Evolutionary conservation across 179 eudicot genomes (phyloP), one percentile per base, ranked within the genome.

Genomic region (Actinidia polygama): DNA sequence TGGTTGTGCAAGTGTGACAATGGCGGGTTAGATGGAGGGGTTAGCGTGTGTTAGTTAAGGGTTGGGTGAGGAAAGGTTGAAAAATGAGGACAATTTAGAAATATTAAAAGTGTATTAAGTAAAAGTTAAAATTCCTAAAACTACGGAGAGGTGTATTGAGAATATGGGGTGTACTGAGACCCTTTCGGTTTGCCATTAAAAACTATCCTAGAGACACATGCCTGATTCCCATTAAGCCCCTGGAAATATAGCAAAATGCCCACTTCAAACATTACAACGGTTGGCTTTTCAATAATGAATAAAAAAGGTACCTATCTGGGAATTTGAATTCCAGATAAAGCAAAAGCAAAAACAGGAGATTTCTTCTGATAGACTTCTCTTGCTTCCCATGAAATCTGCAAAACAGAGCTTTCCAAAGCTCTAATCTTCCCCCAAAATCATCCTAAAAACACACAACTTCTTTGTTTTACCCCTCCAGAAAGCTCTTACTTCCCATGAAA

Each of bases 241-340:
- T 9, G 47, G 8, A 18, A 44, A 44, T 44, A 23, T 23, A 14
- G 2, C 46, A 14, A 71, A 36, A 73, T 63, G 21, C n/a, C 64
- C 50, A 23, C 24, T 1, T 21, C 19, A 67, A 47, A 40, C 73
- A 62, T 61, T 30, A 49, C 73, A 84, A 84, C 86, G 86, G 86
- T 79, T 79, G 51, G 59, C 80, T 79, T 62, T 11, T 24, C 72
- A 73, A 64, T 7, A 23, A 63, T 26, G 11, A 40, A 53, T 47
- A 49, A 50, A 53, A 81, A 57, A 15, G 55, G 79, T 59, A 59
- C 40, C 59, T 12, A 51, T 19, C 18, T 84, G 16, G 79, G 47
- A 62, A 47, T 84, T 84, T 84, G 86, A 84, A 84, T 84, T 74
- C 66, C 53, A 79, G 62, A 73, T 11, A 66, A 84, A 79, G 79